Evolutionary conservation across 345 rosid genomes (phyloP).

Genomic region (Moringa oleifera): DNA sequence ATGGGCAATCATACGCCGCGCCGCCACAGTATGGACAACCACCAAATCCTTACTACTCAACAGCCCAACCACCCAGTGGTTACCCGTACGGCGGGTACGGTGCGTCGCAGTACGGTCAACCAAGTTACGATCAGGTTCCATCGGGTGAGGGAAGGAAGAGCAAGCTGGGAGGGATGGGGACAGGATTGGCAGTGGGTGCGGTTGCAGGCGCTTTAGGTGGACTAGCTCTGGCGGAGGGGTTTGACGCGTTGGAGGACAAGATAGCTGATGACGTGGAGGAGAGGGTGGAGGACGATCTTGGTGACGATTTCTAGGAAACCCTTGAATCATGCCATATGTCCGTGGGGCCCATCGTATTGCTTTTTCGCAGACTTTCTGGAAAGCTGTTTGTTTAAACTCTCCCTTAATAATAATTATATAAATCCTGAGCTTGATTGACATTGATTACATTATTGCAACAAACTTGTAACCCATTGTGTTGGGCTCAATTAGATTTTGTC

Average conservation of each 20-base stretch:
- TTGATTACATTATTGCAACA: no score
- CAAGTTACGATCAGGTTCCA: slow-evolving; percentile 18
- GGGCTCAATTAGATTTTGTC: no score
- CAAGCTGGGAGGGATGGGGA: slow-evolving; percentile 78
- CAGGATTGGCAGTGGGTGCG: slow-evolving; percentile 84
- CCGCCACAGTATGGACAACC: slow-evolving; percentile 18
- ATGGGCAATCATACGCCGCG: slow-evolving; percentile 22
- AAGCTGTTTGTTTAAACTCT: no score
- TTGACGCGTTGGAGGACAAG: slow-evolving; percentile 61
- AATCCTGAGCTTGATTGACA: no score
- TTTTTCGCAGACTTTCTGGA: no score
- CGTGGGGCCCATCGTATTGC: no score
- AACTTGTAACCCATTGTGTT: no score
- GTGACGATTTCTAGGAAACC: slow-evolving; percentile 22
- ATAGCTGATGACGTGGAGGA: slow-evolving; percentile 57
- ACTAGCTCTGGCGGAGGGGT: slow-evolving; percentile 63
- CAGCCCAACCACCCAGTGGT: slow-evolving; percentile 11
- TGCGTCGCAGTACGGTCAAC: slow-evolving; percentile 16
- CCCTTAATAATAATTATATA: no score
- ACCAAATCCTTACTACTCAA: slow-evolving; percentile 23
- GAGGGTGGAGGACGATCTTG: slow-evolving; percentile 57
- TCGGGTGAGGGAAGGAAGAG: slow-evolving; percentile 40
- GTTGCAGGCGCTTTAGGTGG: slow-evolving; percentile 77
- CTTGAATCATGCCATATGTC: no score
- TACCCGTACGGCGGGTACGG: slow-evolving; percentile 24